A percentile compares a stretch with the other conserved stretches of the same genome.
Evolutionary conservation across 345 rosid species (phyloP).

Genomic region (Raphanus sativus): DNA sequence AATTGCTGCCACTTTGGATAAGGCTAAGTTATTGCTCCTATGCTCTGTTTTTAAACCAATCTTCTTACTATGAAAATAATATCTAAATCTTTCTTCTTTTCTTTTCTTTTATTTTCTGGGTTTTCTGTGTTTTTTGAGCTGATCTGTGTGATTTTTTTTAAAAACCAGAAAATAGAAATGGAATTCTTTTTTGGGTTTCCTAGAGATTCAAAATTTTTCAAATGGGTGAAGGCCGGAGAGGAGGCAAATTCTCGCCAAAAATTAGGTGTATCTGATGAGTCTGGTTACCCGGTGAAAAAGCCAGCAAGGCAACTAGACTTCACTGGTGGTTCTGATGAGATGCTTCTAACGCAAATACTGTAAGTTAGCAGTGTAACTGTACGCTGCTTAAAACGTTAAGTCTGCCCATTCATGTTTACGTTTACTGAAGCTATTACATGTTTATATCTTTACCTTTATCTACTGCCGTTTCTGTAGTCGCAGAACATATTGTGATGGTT

Average conservation of each 20-base stretch:
- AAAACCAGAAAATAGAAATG: neutral
- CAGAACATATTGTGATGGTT: conserved; percentile 93
- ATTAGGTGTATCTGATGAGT: conserved; percentile 54
- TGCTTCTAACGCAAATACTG: conserved; percentile 51
- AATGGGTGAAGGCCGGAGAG: conserved; percentile 73
- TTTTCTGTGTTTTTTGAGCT: conserved; percentile 30
- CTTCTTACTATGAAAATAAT: neutral
- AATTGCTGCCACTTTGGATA: conserved; percentile 94
- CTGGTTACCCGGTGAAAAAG: conserved; percentile 55
- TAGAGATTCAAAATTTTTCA: conserved; percentile 29
- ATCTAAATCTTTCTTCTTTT: neutral
- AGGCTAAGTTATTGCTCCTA: conserved; percentile 43
- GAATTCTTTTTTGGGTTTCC: conserved; percentile 18
- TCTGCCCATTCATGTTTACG: conserved; percentile 11
- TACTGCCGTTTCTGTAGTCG: neutral
- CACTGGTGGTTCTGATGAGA: conserved; percentile 50
- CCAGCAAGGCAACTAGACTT: conserved; percentile 95
- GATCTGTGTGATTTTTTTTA: conserved; percentile 20
- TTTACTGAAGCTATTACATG: neutral
- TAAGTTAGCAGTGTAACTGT: conserved; percentile 89
- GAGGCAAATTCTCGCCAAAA: conserved; percentile 67
- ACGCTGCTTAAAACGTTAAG: conserved; percentile 93
- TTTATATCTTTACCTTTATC: conserved; percentile 10
- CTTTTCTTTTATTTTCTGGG: conserved; percentile 42
- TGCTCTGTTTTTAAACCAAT: neutral